These are phyloP conservation scores for Leishmania braziliensis DNA, from an alignment of 208 protist genomes.

Conservation along the genomic window DNA sequence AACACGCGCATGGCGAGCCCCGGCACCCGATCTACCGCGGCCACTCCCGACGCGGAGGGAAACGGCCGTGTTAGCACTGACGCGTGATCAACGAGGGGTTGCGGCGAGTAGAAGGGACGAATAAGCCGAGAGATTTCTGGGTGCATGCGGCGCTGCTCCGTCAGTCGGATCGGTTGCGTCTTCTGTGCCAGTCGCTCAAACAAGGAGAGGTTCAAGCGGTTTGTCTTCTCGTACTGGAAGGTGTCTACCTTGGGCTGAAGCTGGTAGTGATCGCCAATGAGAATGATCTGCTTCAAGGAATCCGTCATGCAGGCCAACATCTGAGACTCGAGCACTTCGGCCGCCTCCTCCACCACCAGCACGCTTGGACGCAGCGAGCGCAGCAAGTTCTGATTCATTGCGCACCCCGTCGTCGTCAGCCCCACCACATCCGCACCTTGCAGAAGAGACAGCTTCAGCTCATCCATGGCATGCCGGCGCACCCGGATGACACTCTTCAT, in stretches of 20 bases:
- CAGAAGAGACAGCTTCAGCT: conserved; percentile 76
- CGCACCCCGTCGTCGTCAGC: conserved; percentile 92
- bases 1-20: conserved; percentile 78
- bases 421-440: conserved; percentile 91
- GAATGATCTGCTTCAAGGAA: conserved; percentile 89
- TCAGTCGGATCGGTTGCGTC: conserved; percentile 67
- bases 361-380: conserved; percentile 82
- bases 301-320: conserved; percentile 92
- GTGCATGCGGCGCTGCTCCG: conserved; percentile 93
- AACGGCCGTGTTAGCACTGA: conserved; percentile 60
- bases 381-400: conserved; percentile 91
- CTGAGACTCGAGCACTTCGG: conserved; percentile 93
- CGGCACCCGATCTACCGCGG: conserved; percentile 49
- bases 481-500: conserved; percentile 72
- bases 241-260: conserved; percentile 93
- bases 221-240: conserved; percentile 87
- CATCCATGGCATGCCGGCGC: conserved; percentile 84
- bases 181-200: conserved; percentile 85
- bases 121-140: conserved; percentile 80
- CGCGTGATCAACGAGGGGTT: conserved; percentile 68
- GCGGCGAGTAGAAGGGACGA: conserved; percentile 82
- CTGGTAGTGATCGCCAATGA: conserved; percentile 94
- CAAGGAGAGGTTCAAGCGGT: conserved; percentile 87
- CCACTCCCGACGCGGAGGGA: conserved; percentile 43
- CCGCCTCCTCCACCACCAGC: conserved; percentile 94